phyloP scores from a whole-genome alignment of 164 flowering plant genomes.

The Magnolia kwangsiensis region DNA sequence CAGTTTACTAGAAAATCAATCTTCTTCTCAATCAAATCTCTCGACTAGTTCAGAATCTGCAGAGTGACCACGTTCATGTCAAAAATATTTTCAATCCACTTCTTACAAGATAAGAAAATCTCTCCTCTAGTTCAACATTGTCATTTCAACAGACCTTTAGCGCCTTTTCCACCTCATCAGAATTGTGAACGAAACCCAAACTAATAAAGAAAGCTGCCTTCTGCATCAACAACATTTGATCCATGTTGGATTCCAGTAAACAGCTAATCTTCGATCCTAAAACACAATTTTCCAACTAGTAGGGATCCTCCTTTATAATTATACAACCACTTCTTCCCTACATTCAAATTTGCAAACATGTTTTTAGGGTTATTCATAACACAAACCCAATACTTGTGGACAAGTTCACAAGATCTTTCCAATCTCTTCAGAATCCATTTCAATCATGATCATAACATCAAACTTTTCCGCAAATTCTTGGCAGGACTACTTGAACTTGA shows the following conservation, averaged over 20 bases:
- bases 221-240: conserved; percentile 16
- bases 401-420: conserved; percentile 32
- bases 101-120: conserved; percentile 56
- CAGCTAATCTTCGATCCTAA: conserved; percentile 33
- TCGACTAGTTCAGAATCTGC: conserved; percentile 45
- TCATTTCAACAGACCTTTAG: conserved; percentile 51
- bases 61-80: conserved; percentile 51
- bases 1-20: conserved; percentile 49
- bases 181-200: conserved; percentile 47
- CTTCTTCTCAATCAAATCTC: conserved; percentile 41
- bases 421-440: conserved; percentile 46
- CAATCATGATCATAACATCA: conserved; percentile 33
- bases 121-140: conserved; percentile 58
- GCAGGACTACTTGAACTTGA: conserved; percentile 30
- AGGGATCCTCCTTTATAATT: conserved; percentile 46
- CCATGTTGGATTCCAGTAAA: conserved; percentile 24
- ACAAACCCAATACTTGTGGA: conserved; percentile 40
- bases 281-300: conserved; percentile 44
- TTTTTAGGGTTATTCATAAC: conserved; percentile 38
- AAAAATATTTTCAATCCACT: conserved; percentile 48
- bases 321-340: conserved; percentile 43
- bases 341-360: conserved; percentile 31
- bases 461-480: conserved; percentile 37
- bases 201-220: conserved; percentile 52
- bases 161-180: conserved; percentile 47